Conservation (phyloP, 768 basidiomycete species). For the Russula virescens region DNA sequence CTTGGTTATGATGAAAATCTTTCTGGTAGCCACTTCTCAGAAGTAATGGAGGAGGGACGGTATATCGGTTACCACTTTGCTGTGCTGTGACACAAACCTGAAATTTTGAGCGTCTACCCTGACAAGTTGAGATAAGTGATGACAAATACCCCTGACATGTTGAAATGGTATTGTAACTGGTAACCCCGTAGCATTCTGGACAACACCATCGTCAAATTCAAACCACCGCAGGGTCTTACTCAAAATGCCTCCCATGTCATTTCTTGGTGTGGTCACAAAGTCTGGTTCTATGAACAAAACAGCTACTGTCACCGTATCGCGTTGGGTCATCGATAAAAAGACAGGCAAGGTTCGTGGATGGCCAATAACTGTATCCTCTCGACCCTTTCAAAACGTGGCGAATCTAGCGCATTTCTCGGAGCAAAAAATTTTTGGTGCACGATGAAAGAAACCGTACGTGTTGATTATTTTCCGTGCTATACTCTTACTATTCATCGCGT, state of each 20-base stretch:
- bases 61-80: too few species aligned
- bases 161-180: too few species aligned
- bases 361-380: background rate
- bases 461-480: background rate
- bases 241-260: conserved; percentile 71
- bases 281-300: conserved; percentile 82
- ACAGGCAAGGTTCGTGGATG: conserved; percentile 63
- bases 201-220: too few species aligned
- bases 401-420: conserved; percentile 60
- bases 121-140: too few species aligned
- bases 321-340: conserved; percentile 62
- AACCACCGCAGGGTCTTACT: background rate
- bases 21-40: too few species aligned
- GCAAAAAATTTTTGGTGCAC: conserved; percentile 74
- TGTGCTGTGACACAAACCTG: too few species aligned
- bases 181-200: too few species aligned
- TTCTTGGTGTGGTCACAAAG: conserved; percentile 72
- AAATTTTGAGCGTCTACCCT: too few species aligned
- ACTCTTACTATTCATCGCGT: background rate
- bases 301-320: conserved; percentile 74
- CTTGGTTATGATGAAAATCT: too few species aligned
- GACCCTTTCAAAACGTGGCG: background rate
- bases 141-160: too few species aligned
- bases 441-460: conserved; percentile 65
- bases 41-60: too few species aligned